These are phyloP conservation scores for Boletus rubropictus DNA, from an alignment of 768 basidiomycete species.

Conservation along the genomic window DNA sequence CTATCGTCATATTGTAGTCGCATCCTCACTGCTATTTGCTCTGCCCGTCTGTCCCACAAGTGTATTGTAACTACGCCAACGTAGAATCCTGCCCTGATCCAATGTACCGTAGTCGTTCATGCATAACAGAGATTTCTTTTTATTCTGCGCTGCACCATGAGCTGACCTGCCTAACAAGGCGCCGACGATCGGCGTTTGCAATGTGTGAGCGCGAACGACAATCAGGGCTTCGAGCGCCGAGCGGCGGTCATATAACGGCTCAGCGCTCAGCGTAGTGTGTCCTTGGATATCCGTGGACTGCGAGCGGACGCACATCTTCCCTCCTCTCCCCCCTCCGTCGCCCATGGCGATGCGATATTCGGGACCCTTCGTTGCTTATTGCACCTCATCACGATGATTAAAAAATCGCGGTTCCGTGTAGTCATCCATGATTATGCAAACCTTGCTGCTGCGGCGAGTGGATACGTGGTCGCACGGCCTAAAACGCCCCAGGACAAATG, in stretches of 20 bases:
- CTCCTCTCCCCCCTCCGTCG: too few species aligned
- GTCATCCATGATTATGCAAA: slow-evolving; percentile 7
- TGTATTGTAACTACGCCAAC: slow-evolving; percentile 13
- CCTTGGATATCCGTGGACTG: slow-evolving; percentile 9
- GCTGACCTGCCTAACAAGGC: slow-evolving; percentile 17
- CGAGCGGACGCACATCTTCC: not conserved
- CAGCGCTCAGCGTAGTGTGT: not conserved
- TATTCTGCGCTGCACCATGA: slow-evolving; percentile 1
- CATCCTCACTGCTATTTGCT: slow-evolving; percentile 6
- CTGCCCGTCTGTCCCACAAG: slow-evolving; percentile 10
- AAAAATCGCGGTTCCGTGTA: slow-evolving; percentile 12
- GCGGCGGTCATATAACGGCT: not conserved
- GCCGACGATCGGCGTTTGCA: slow-evolving; percentile 10
- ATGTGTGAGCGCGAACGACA: not conserved
- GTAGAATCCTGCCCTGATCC: slow-evolving; percentile 12
- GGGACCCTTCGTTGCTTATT: slow-evolving; percentile 11
- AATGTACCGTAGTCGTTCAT: not conserved
- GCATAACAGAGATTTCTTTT: slow-evolving; percentile 20
- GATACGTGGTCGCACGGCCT: slow-evolving; percentile 5
- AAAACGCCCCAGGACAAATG: not conserved
- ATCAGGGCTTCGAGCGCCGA: slow-evolving; percentile 13
- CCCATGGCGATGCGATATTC: slow-evolving; percentile 3
- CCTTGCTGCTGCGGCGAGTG: slow-evolving; percentile 2
- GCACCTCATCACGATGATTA: slow-evolving; percentile 15
- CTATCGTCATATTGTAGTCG: slow-evolving; percentile 11